Base-by-base conservation (phyloP, 1,284 basidiomycete genomes). In the Cutaneotrichosporon daszewskae region DNA sequence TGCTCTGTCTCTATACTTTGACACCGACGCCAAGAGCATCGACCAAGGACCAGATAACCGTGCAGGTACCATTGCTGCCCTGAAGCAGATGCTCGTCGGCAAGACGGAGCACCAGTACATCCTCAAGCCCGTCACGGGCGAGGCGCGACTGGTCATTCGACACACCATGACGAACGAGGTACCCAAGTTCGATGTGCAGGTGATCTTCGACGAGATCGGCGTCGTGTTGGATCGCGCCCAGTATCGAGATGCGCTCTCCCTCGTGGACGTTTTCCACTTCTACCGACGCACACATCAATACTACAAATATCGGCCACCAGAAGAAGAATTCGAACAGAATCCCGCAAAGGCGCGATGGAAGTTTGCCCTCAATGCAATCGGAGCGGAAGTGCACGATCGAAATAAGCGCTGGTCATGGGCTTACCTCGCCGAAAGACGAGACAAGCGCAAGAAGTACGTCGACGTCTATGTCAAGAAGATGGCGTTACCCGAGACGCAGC, bases 221-320 rank as follows among this genome's bases (percentile, higher is more conserved):
- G 83, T 99, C 45, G 79, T 85, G 11, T 74, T 99, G 45, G 94
- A 99, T 64, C 83, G 91, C 55, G 82, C 94, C 56, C 96, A 99
- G 71, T 99, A 98, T 67, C 82, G 90, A 35, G 91, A 98, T 68
- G 82, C 80, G 12, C 87, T 99, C 52, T 94, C 88, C 17, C 80
- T 98, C 40, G 76, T 92, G 49, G 94, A 99, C 67, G 89, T 97
- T 77, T 97, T 96, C 72, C 94, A 98, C 66, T 87, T 98, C 54
- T 97, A 94, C 72, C 79, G 84, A 36, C 82, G 95, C 42, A 87
- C 88, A 55, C 85, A 86, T 51, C 73, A 96, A 81, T 95, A 95
- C 71, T 83, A 80, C 53, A 83, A 81, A 67, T 88, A 82, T 68
- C 79, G 84, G 20, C 86, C 88, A 0, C 66, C 74, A 31, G 76